Evolutionary conservation across 1,139 yeast genomes (phyloP), one percentile per base, ranked within the genome.

Genomic region (Kurtzmaniella quercitrusa): DNA sequence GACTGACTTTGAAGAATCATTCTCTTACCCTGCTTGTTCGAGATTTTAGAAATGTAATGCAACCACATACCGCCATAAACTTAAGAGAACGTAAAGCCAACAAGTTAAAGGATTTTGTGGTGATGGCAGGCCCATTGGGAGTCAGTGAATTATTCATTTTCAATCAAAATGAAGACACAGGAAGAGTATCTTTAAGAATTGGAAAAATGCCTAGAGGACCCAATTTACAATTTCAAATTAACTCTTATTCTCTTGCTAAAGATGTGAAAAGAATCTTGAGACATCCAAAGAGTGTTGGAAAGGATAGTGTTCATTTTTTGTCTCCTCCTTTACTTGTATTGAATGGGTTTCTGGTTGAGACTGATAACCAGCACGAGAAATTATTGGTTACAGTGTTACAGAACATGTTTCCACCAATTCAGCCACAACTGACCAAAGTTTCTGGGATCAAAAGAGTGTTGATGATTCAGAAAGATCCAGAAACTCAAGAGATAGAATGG

Each of bases 91-190:
- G 98, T 43, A 88, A 88, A 62, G 74, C 88, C 39, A 94, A 94
- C 63, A 85, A 82, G 58, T 73, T 93, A 51, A 86, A 85, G 62
- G 98, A 93, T 65, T 93, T 87, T 56, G 78, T 91, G 16, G 96
- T 90, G 18, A 91, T 93, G 97, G 90, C 97, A 34, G 98, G 98
- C 3, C 98, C 98, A 8, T 72, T 93, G 43, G 96, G 96, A 33
- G 96, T 94, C 12, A 76, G 93, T 8, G 96, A 93, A 63, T 65
- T 94, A 59, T 80, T 93, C 66, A 73, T 93, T 21, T 90, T 93
- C 68, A 85, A 91, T 50, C 96, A 89, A 59, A 79, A 89, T 38
- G 84, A 81, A 53, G 77, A 75, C 38, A 71, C 85, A 2, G 98
- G 97, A 7, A 83, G 82, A 48, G 83, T 94, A 10, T 84, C 93